A percentile compares a stretch with the other conserved stretches of the same genome.
Evolutionary conservation across 2,329 filamentous ascomycete species (phyloP).

Genomic region (Bipolaris oryzae): DNA sequence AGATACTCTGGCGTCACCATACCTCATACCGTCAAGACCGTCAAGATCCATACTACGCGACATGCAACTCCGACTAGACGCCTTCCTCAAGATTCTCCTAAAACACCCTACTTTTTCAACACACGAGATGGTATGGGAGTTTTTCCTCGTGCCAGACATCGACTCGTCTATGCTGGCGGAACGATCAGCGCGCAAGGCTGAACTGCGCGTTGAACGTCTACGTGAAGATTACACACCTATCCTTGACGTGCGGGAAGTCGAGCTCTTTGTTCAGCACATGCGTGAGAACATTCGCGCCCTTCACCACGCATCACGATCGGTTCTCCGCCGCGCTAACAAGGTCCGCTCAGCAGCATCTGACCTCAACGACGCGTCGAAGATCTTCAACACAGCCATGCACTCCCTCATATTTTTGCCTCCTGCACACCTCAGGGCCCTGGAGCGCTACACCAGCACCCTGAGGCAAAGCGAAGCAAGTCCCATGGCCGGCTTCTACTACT

Average conservation of each 20-base stretch:
- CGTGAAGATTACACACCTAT: conserved; percentile 88
- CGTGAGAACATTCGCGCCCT: conserved; percentile 86
- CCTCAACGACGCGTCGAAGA: conserved; percentile 68
- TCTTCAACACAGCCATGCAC: conserved; percentile 58
- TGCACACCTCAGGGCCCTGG: conserved; percentile 71
- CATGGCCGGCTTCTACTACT: conserved; percentile 72
- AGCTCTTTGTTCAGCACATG: conserved; percentile 90
- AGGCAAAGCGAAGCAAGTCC: conserved; percentile 74
- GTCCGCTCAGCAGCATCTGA: conserved; percentile 70
- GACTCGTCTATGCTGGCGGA: conserved; percentile 89
- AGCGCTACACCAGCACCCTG: conserved; percentile 71
- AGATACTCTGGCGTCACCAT: conserved; percentile 79
- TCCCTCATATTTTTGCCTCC: conserved; percentile 70
- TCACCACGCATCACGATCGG: conserved; percentile 80
- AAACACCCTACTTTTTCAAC: conserved; percentile 90
- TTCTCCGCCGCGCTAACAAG: conserved; percentile 79
- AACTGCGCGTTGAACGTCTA: conserved; percentile 80
- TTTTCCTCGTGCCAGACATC: conserved; percentile 94
- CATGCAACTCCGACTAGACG: conserved; percentile 83
- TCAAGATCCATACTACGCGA: conserved; percentile 86
- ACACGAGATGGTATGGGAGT: conserved; percentile 98
- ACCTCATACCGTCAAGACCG: conserved; percentile 90
- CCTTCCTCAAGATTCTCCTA: conserved; percentile 84
- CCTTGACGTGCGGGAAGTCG: conserved; percentile 80
- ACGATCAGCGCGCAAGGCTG: conserved; percentile 83